phyloP scores from a whole-genome alignment of 768 basidiomycete species.

The Tylopilus subfusipes region DNA sequence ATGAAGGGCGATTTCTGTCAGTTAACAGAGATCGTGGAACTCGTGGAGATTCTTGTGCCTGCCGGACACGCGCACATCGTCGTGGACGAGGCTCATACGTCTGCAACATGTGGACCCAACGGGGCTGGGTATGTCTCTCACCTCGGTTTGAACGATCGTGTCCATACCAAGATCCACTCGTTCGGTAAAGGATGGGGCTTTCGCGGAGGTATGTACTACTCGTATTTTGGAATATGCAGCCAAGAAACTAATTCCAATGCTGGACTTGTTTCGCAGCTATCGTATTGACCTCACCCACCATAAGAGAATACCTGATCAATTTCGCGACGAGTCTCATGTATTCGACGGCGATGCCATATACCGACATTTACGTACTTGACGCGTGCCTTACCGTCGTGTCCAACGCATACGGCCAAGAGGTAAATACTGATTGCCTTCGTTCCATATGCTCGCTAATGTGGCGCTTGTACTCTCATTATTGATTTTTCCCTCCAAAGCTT shows the following conservation, averaged over 20 bases:
- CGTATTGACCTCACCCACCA: constrained; percentile 14
- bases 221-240: neutral
- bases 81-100: too few species aligned
- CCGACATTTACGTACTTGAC: constrained; percentile 31
- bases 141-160: too few species aligned
- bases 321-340: constrained; percentile 18
- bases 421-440: constrained; percentile 1
- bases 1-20: too few species aligned
- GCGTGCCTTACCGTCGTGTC: constrained; percentile 36
- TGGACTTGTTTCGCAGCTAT: constrained; percentile 9
- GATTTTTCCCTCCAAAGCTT: constrained; percentile 11
- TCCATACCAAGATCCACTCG: too few species aligned
- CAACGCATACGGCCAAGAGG: constrained; percentile 17
- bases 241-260: neutral
- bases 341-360: constrained; percentile 21
- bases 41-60: too few species aligned
- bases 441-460: neutral
- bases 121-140: too few species aligned
- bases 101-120: too few species aligned
- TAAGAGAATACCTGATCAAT: constrained; percentile 20
- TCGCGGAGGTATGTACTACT: neutral
- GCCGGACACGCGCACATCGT: too few species aligned
- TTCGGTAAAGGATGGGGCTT: too few species aligned
- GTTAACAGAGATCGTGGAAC: too few species aligned
- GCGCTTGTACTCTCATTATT: neutral